Evolutionary conservation across 2,329 filamentous ascomycete species (phyloP).

Genomic region (Penicillium olsonii): DNA sequence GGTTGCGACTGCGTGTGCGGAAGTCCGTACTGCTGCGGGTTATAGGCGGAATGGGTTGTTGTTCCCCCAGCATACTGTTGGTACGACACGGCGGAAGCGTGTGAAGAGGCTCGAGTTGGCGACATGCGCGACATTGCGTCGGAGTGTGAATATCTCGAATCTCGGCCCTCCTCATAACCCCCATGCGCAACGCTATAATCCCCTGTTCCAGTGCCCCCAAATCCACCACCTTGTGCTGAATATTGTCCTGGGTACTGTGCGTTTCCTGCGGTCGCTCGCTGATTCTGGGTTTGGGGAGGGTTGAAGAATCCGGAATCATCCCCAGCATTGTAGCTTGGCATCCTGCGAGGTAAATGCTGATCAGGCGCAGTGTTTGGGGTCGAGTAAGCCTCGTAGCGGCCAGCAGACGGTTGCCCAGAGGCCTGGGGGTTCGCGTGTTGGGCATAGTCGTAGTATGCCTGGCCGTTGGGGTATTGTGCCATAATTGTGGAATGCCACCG

Average conservation of each 20-base stretch:
- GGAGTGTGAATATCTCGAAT: constrained; percentile 38
- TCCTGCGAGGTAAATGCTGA: constrained; percentile 51
- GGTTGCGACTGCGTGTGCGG: constrained; percentile 48
- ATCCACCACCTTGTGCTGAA: constrained; percentile 34
- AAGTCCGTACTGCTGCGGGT: constrained; percentile 62
- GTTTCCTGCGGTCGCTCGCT: constrained; percentile 38
- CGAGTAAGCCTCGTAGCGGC: constrained; percentile 45
- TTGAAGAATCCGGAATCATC: constrained; percentile 65
- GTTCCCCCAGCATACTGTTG: constrained; percentile 42
- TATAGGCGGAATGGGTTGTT: constrained; percentile 57
- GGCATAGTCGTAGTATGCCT: constrained; percentile 50
- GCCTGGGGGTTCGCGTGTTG: constrained; percentile 33
- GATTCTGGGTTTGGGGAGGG: constrained; percentile 26
- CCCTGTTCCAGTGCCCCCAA: constrained; percentile 38
- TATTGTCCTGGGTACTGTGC: constrained; percentile 38
- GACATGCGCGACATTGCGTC: constrained; percentile 36
- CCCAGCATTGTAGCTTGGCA: constrained; percentile 73
- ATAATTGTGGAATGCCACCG: constrained; percentile 35
- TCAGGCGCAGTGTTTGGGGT: constrained; percentile 45
- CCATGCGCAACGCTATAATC: constrained; percentile 25
- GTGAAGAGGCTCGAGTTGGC: constrained; percentile 44
- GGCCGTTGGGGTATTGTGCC: constrained; percentile 59
- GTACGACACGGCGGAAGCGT: constrained; percentile 47
- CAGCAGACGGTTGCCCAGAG: constrained; percentile 30
- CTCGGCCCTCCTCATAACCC: constrained; percentile 32